These are phyloP conservation scores for Kwoniella mangroviensis DNA, from an alignment of 768 basidiomycete species.

Conservation along the genomic window DNA sequence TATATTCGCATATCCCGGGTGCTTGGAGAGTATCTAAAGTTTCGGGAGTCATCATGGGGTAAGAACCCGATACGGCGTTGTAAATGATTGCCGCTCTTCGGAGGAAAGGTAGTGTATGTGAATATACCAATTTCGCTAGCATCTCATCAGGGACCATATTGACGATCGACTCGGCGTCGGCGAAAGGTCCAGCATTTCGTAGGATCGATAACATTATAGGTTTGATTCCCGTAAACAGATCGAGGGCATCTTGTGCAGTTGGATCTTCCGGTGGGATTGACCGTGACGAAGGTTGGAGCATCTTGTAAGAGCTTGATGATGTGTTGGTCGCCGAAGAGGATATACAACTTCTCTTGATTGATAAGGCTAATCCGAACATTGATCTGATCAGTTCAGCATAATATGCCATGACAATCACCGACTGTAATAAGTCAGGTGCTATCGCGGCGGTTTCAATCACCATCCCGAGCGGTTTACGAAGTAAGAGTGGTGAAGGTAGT, in stretches of 20 bases:
- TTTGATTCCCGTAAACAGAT: conserved; percentile 76
- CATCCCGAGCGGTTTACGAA: conserved; percentile 86
- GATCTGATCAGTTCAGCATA: conserved; percentile 87
- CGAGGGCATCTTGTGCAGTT: conserved; percentile 64
- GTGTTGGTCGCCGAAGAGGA: not conserved
- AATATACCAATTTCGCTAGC: conserved; percentile 82
- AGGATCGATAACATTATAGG: conserved; percentile 42
- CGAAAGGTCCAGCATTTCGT: conserved; percentile 43
- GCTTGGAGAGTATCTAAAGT: conserved; percentile 58
- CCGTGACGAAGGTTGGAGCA: conserved; percentile 18
- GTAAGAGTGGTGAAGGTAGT: conserved; percentile 80
- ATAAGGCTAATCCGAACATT: conserved; percentile 70
- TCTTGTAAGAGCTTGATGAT: not conserved
- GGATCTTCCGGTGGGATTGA: conserved; percentile 59
- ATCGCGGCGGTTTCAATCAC: conserved; percentile 89
- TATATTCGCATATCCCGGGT: conserved; percentile 68
- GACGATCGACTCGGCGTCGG: conserved; percentile 59
- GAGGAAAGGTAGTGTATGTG: conserved; percentile 88
- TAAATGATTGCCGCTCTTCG: conserved; percentile 84
- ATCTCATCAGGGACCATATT: conserved; percentile 74
- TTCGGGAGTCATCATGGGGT: conserved; percentile 30
- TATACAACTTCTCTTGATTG: conserved; percentile 37
- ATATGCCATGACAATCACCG: conserved; percentile 85
- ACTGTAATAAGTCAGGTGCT: conserved; percentile 83
- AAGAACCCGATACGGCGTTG: conserved; percentile 63